Evolutionary conservation across 2,329 filamentous ascomycete genomes (phyloP).

Genomic region (Apiospora phragmitis): DNA sequence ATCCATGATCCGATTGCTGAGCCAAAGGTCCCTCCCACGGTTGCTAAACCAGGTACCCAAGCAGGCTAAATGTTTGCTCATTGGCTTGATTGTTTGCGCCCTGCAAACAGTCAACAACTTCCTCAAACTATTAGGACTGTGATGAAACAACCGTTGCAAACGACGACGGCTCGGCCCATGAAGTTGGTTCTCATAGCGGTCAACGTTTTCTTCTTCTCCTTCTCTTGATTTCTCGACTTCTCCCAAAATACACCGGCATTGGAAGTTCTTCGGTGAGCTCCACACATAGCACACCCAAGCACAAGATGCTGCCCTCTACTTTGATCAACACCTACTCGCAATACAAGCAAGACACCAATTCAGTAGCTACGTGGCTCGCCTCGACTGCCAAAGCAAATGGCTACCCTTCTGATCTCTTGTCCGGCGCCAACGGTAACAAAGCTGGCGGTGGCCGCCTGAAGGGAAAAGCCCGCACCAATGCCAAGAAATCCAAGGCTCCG

Average conservation of each 20-base stretch:
- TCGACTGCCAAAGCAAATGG: conserved; percentile 38
- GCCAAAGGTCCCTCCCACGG: too few species aligned
- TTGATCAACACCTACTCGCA: conserved; percentile 35
- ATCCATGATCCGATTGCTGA: too few species aligned
- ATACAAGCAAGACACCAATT: conserved; percentile 43
- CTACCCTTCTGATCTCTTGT: conserved; percentile 25
- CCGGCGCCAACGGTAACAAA: conserved; percentile 7
- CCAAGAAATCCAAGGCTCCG: conserved; percentile 16
- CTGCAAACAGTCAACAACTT: neutral
- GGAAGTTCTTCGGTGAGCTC: neutral
- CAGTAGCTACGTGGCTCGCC: conserved; percentile 42
- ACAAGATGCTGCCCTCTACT: conserved; percentile 15
- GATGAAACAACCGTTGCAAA: neutral
- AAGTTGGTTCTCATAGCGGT: neutral
- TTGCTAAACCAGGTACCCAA: too few species aligned
- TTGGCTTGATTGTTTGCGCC: neutral
- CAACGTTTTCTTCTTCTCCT: too few species aligned
- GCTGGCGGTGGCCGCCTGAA: conserved; percentile 20
- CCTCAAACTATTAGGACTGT: neutral
- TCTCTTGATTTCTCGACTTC: neutral
- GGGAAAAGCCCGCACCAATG: conserved; percentile 30
- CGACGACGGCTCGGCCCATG: neutral
- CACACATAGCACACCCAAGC: too few species aligned
- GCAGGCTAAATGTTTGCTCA: too few species aligned
- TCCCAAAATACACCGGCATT: too few species aligned